A percentile compares a stretch with the other conserved stretches of the same genome.
phyloP scores from a whole-genome alignment of 2,329 filamentous ascomycete species.

The Teratosphaeria pseudoeucalypti region DNA sequence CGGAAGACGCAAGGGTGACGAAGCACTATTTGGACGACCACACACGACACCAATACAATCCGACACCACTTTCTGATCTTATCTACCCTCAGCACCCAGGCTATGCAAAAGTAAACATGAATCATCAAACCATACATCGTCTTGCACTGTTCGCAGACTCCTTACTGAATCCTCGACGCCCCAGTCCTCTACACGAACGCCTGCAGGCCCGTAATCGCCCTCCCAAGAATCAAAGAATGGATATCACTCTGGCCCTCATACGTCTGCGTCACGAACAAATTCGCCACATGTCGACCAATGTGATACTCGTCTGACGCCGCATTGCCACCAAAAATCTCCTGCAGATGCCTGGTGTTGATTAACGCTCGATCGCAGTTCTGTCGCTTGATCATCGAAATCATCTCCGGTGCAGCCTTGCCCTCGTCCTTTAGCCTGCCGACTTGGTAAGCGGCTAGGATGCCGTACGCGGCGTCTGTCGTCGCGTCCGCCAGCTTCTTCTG shows the following conservation, averaged over 20 bases:
- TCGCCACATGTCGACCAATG: slow-evolving; percentile 89
- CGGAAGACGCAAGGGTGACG: too few relatives aligned
- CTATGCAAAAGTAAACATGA: neutral
- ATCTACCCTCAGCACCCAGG: neutral
- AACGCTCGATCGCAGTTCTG: slow-evolving; percentile 94
- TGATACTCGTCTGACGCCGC: slow-evolving; percentile 96
- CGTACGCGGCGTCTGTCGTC: slow-evolving; percentile 79
- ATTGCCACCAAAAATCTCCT: slow-evolving; percentile 96
- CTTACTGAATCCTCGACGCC: too few relatives aligned
- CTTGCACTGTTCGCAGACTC: neutral
- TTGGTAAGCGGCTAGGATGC: slow-evolving; percentile 80
- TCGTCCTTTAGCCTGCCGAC: slow-evolving; percentile 89
- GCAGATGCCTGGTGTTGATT: slow-evolving; percentile 65
- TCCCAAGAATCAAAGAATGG: slow-evolving; percentile 51
- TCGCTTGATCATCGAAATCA: slow-evolving; percentile 94
- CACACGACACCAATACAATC: neutral
- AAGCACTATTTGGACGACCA: too few relatives aligned
- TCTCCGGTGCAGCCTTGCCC: slow-evolving; percentile 79
- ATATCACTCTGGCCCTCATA: slow-evolving; percentile 99
- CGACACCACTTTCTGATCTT: neutral
- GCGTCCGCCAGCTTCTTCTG: slow-evolving; percentile 98
- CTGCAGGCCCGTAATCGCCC: slow-evolving; percentile 56
- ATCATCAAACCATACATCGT: neutral
- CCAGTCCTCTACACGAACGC: slow-evolving; percentile 47
- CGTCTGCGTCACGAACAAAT: slow-evolving; percentile 93